Evolutionary conservation across 257 asterid genomes (phyloP), one percentile per base, ranked within the genome.

Genomic region (Fraxinus pennsylvanica): DNA sequence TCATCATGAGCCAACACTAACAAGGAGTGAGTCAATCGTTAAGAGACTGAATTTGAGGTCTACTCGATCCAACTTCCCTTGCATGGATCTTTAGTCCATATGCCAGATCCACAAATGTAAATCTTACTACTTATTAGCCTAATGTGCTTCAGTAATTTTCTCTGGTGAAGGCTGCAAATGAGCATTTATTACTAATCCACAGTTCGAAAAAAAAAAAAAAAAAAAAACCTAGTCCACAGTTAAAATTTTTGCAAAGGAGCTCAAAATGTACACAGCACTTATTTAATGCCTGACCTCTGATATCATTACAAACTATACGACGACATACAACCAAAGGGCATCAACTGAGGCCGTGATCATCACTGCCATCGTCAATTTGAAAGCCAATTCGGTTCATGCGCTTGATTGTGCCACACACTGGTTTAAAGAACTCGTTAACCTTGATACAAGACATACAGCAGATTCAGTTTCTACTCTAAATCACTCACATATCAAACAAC

Each of bases 101-200:
- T 41, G 97, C 97, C 82, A 94, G 81, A 75, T 97, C 97, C 74
- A 97, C 97, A n/a, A 92, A 96, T 2, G 98, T 97, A 88, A 91
- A 94, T 83, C 97, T 90, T 3, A 97, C 97, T 15, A 97, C 93
- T 15, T 15, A 7, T 15, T 47, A 15, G 59, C 8, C 90, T 94
- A 92, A 88, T 91, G 98, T 41, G 98, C 97, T 87, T 94, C 98
- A 7, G 96, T 87, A 25, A 94, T 87, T 83, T 89, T 91, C 79
- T 94, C 98, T 0, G 96, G 93, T 41, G 97, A 79, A 78, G 97
- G 98, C 87, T 87, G 91, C 89, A 90, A 94, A 52, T 65, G 57
- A 47, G n/a, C 57, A 47, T 43, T 43, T 12, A 10, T 43, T 10
- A 43, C 59, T 47, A 47, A 47, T 85, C 82, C 85, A 21, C 8